Conservation (phyloP, 495 filamentous ascomycete genomes). For the Lasiosphaeris hirsuta region DNA sequence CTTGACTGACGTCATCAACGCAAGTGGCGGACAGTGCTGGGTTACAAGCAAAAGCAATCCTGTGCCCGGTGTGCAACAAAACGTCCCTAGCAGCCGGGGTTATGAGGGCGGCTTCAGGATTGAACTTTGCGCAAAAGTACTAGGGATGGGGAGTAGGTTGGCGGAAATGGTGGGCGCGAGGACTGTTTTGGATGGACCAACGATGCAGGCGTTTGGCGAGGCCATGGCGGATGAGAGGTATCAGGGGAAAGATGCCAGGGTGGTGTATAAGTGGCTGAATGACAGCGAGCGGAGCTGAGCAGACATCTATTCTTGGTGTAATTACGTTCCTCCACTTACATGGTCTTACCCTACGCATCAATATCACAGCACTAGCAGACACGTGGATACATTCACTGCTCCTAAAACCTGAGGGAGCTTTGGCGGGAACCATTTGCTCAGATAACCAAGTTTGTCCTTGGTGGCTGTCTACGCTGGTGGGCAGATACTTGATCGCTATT, state of each 20-base stretch:
- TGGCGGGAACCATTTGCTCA: too few relatives aligned
- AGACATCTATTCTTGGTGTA: too few relatives aligned
- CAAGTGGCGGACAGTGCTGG: conserved; percentile 37
- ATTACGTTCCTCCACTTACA: too few relatives aligned
- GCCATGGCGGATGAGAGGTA: conserved; percentile 30
- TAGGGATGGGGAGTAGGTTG: conserved; percentile 26
- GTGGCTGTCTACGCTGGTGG: too few relatives aligned
- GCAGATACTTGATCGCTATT: too few relatives aligned
- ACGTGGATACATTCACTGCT: too few relatives aligned
- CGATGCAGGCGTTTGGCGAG: conserved; percentile 23
- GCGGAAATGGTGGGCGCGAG: conserved; percentile 27
- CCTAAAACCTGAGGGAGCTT: too few relatives aligned
- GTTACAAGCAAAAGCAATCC: conserved; percentile 39
- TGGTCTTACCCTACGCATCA: too few relatives aligned
- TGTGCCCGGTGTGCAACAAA: conserved; percentile 33
- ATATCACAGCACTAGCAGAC: too few relatives aligned
- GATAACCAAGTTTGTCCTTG: too few relatives aligned
- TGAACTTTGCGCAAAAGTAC: conserved; percentile 35
- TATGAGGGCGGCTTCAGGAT: conserved; percentile 41
- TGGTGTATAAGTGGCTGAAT: conserved; percentile 33
- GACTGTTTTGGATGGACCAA: conserved; percentile 27
- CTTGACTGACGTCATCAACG: conserved; percentile 37
- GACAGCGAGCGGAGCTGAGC: conserved; percentile 15
- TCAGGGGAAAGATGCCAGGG: conserved; percentile 29
- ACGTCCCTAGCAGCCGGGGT: conserved; percentile 36